A percentile compares a stretch with the other conserved stretches of the same genome.
These are phyloP conservation scores for Gynostemma pentaphyllum DNA, from an alignment of 306 rosid species.

Conservation along the genomic window DNA sequence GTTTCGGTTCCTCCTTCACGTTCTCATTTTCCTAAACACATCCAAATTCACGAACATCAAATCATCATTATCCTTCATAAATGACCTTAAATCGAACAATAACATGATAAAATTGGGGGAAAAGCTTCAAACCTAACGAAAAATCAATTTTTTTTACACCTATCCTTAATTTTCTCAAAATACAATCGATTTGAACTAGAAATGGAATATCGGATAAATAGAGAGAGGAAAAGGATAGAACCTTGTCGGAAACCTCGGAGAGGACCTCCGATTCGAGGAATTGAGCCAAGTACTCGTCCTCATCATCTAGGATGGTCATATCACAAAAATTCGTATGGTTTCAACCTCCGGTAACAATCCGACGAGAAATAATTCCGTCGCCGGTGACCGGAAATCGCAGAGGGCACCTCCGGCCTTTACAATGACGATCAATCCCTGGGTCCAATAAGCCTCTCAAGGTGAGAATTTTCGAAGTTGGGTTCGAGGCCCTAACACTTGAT, in stretches of 20 bases:
- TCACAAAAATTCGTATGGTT: neutral
- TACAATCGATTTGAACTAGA: neutral
- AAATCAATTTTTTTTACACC: neutral
- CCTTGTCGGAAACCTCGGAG: slow-evolving; percentile 63
- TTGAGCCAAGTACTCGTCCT: slow-evolving; percentile 60
- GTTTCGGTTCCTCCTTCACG: slow-evolving; percentile 29
- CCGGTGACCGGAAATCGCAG: slow-evolving; percentile 9
- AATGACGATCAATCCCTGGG: neutral
- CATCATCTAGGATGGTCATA: slow-evolving; percentile 62
- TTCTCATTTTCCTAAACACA: slow-evolving; percentile 45
- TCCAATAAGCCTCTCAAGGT: slow-evolving; percentile 1
- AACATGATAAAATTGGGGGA: neutral
- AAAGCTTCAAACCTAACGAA: neutral
- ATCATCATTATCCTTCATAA: neutral
- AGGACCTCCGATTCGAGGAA: slow-evolving; percentile 84
- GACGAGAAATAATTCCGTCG: neutral
- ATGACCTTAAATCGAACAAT: neutral
- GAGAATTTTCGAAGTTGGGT: slow-evolving; percentile 1
- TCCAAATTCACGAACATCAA: slow-evolving; percentile 6
- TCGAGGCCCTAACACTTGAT: neutral
- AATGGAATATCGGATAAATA: neutral
- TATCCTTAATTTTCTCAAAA: neutral
- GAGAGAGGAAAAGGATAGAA: slow-evolving; percentile 1
- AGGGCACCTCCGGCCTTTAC: slow-evolving; percentile 8
- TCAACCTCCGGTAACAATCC: neutral